Evolutionary conservation across 164 flowering plant genomes (phyloP).

Genomic region (Santalum album): DNA sequence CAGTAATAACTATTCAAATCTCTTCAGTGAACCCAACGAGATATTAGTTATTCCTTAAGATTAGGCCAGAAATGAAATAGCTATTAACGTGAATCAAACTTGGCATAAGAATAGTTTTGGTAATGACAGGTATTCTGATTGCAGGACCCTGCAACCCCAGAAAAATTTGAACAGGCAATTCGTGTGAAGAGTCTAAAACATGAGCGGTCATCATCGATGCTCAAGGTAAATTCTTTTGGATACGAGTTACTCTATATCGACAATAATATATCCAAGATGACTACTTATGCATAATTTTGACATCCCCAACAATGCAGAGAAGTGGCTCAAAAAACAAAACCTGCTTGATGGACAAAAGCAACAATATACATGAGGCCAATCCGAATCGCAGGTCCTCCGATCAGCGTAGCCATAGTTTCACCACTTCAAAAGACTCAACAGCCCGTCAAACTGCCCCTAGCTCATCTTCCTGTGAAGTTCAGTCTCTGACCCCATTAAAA

Average conservation of each 20-base stretch:
- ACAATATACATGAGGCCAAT: conserved; percentile 26
- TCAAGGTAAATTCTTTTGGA: conserved; percentile 23
- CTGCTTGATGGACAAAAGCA: conserved; percentile 24
- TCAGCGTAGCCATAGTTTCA: conserved; percentile 22
- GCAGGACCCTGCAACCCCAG: conserved; percentile 65
- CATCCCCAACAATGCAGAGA: conserved; percentile 27
- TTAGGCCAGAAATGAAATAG: too few species aligned
- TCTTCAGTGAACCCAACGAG: too few species aligned
- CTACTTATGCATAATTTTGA: background rate
- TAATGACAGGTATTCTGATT: too few species aligned
- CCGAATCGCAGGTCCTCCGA: conserved; percentile 27
- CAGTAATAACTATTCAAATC: too few species aligned
- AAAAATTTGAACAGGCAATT: conserved; percentile 35
- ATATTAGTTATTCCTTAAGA: too few species aligned
- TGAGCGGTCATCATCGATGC: conserved; percentile 23
- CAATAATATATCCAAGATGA: background rate
- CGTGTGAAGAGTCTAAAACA: conserved; percentile 22
- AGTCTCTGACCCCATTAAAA: background rate
- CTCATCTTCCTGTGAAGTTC: background rate
- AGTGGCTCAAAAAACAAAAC: conserved; percentile 29
- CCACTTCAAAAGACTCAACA: conserved; percentile 23
- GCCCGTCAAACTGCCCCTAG: background rate
- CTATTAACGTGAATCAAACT: too few species aligned
- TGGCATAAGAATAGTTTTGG: too few species aligned
- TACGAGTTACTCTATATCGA: background rate